Base-by-base conservation (phyloP, 768 basidiomycete species). In the Agaricus blazei region DNA sequence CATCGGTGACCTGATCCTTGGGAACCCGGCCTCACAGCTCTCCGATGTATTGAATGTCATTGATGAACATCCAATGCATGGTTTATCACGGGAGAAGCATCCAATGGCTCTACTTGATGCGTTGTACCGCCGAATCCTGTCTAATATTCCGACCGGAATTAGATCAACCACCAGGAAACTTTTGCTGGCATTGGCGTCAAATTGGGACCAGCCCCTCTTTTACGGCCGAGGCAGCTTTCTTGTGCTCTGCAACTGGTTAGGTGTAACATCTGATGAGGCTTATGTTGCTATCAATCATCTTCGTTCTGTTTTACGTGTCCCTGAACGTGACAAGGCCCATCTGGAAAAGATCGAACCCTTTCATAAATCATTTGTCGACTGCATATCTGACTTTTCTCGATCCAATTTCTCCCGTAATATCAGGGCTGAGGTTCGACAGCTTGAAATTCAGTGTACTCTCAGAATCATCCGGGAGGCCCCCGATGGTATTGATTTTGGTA, bases 1-100 rank as follows among this genome's bases (percentile, higher is more conserved):
- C 54, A 56, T 67, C 34, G 63, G 53, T 12, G 59, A 59, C 24
- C 28, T 31, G 19, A 15, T 5, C 6, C 23, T n/a, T 14, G 28
- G 47, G 7, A 48, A 56, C 11, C 53, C 58, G 1, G 34, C 37
- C 1, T 19, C 12, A 24, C 42, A 59, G 48, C 6, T 42, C 42
- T 19, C 19, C 19, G 19, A 19, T 19, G 19, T 19, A 19, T 19
- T 19, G 19, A 19, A 19, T 19, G 19, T 19, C 19, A 19, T 19
- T 19, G 19, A 19, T 19, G 19, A 19, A 19, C 19, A 19, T 19
- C 19, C 19, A 19, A 19, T 19, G 19, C 19, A 19, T 19, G 19
- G 19, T 19, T 19, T 19, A 19, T 19, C 19, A 19, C 19, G 19
- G 19, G 19, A 19, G 19, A 19, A 19, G 19, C 19, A 19, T 19